Percentiles rank a stretch among this genome's conserved stretches.
These are phyloP conservation scores for Cytospora piceae DNA, from an alignment of 2,329 filamentous ascomycete species.

Conservation along the genomic window DNA sequence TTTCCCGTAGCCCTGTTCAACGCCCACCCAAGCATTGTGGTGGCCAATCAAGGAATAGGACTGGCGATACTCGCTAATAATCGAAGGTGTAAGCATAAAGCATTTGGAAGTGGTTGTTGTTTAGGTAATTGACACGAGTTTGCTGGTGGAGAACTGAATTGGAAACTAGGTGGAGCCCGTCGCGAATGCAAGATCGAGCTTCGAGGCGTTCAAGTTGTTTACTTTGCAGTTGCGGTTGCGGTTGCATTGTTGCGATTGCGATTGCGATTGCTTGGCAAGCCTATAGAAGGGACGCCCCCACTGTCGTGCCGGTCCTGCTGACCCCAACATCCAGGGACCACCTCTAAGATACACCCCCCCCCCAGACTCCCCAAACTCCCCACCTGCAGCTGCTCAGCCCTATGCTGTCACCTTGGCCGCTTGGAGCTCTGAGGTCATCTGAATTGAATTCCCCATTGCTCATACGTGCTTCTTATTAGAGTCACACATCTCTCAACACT, in stretches of 20 bases:
- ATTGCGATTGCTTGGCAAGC: not conserved
- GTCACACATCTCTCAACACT: not conserved
- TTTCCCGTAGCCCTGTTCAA: conserved; percentile 48
- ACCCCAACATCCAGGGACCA: not conserved
- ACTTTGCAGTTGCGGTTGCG: conserved; percentile 12
- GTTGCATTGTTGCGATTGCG: not conserved
- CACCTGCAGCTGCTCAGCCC: conserved; percentile 25
- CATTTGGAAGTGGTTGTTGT: conserved; percentile 34
- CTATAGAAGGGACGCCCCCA: conserved; percentile 1
- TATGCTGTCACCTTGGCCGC: conserved; percentile 10
- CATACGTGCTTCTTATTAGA: not conserved
- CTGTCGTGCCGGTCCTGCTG: not conserved
- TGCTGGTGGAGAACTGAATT: not conserved
- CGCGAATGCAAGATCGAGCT: not conserved
- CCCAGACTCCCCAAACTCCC: not conserved
- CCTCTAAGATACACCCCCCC: not conserved
- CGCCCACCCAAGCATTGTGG: conserved; percentile 63
- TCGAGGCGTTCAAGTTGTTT: conserved; percentile 18
- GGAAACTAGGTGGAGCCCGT: not conserved
- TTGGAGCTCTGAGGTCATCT: conserved; percentile 19
- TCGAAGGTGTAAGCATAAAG: conserved; percentile 22
- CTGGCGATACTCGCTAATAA: conserved; percentile 10
- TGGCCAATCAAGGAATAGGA: not conserved
- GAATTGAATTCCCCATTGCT: not conserved
- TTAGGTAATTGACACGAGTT: conserved; percentile 25